These are phyloP conservation scores for Litchi chinensis DNA, from an alignment of 345 rosid genomes.

Conservation along the genomic window DNA sequence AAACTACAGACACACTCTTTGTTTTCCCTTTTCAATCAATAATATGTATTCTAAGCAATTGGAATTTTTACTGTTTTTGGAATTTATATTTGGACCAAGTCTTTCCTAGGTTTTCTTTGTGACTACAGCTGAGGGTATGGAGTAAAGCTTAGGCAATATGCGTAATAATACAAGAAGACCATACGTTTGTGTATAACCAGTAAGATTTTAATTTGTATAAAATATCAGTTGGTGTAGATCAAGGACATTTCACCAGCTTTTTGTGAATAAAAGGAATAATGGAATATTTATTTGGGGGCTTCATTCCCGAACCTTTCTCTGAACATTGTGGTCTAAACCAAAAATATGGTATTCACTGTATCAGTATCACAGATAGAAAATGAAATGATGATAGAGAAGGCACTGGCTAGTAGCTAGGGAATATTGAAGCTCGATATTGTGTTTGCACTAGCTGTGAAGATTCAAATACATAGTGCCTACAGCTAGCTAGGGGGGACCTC, in stretches of 20 bases:
- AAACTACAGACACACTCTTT: neutral
- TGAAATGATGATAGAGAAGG: too few relatives aligned
- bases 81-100: conserved; percentile 18
- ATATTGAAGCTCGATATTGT: too few relatives aligned
- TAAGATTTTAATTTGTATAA: neutral
- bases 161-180: conserved; percentile 30
- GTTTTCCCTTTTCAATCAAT: neutral
- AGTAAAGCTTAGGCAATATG: conserved; percentile 49
- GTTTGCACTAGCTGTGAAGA: too few relatives aligned
- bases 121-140: conserved; percentile 39
- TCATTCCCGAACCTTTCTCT: too few relatives aligned
- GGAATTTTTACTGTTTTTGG: neutral
- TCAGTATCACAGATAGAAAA: too few relatives aligned
- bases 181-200: conserved; percentile 20
- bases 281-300: too few relatives aligned
- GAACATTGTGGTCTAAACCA: too few relatives aligned
- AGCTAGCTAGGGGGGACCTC: too few relatives aligned
- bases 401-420: too few relatives aligned
- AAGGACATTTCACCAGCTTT: conserved; percentile 22
- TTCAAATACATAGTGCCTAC: too few relatives aligned
- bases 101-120: conserved; percentile 19
- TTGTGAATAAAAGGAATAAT: too few relatives aligned
- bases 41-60: neutral
- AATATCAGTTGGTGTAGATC: conserved; percentile 18
- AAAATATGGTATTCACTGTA: too few relatives aligned